phyloP scores from a whole-genome alignment of 352 stramenopile species.

The Blastocystis sp. region DNA sequence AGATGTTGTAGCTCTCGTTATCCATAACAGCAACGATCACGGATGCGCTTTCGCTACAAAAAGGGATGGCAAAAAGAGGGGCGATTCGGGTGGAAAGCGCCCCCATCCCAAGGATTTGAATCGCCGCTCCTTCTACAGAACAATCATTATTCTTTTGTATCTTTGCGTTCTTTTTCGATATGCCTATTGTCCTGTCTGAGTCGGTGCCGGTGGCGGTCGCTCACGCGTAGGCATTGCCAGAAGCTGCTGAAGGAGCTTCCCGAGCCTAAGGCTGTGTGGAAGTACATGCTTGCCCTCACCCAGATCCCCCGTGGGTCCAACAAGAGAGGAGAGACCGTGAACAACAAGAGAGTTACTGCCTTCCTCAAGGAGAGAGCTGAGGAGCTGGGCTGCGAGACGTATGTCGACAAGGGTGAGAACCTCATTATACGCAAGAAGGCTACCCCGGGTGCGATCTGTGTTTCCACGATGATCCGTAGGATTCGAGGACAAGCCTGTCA shows the following conservation, averaged over 20 bases:
- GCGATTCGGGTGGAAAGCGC: too few relatives aligned
- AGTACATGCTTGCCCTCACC: constrained; percentile 66
- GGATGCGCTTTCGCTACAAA: neutral
- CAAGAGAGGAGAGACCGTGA: constrained; percentile 59
- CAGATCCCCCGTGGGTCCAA: constrained; percentile 67
- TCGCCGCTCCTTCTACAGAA: too few relatives aligned
- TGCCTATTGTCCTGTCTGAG: constrained; percentile 64
- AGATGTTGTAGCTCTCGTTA: constrained; percentile 49
- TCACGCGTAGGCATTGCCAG: constrained; percentile 42
- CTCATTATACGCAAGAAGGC: constrained; percentile 68
- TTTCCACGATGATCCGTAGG: neutral
- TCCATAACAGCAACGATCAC: constrained; percentile 13
- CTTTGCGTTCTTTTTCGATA: constrained; percentile 15
- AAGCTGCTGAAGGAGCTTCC: constrained; percentile 60
- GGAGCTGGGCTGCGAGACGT: constrained; percentile 64
- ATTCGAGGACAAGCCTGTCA: constrained; percentile 62
- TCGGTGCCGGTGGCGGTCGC: neutral
- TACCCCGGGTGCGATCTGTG: constrained; percentile 32
- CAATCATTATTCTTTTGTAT: constrained; percentile 58
- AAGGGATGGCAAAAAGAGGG: too few relatives aligned
- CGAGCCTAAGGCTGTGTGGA: constrained; percentile 58
- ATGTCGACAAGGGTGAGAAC: constrained; percentile 66
- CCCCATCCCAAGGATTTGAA: too few relatives aligned
- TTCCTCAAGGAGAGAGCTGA: constrained; percentile 64
- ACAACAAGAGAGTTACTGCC: constrained; percentile 66